A percentile compares a stretch with the other conserved stretches of the same genome.
phyloP scores from a whole-genome alignment of 768 basidiomycete species.

The Lactarius psammicola region DNA sequence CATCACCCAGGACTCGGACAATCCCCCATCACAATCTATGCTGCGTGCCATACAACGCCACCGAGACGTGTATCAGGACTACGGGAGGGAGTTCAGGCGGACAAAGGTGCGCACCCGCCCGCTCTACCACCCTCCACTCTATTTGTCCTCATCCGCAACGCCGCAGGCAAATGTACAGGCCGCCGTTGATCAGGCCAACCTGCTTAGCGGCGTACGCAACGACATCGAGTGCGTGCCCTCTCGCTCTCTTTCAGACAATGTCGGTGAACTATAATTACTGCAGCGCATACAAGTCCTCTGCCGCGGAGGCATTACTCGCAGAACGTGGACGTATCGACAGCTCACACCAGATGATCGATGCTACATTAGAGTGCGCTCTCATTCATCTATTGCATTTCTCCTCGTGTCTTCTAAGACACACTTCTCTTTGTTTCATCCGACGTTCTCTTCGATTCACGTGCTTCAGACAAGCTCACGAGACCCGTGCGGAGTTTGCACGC shows the following conservation, averaged over 20 bases:
- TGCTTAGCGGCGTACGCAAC: constrained; percentile 87
- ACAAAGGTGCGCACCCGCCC: constrained; percentile 61
- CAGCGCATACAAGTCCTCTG: constrained; percentile 89
- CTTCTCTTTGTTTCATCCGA: constrained; percentile 11
- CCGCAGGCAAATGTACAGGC: constrained; percentile 71
- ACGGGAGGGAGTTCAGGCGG: constrained; percentile 76
- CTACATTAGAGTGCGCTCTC: constrained; percentile 71
- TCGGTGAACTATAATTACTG: background rate
- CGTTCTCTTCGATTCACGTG: constrained; percentile 10
- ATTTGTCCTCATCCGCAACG: background rate
- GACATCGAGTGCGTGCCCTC: constrained; percentile 79
- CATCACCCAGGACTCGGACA: constrained; percentile 64
- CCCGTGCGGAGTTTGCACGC: constrained; percentile 84
- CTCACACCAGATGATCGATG: constrained; percentile 93
- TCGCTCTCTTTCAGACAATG: background rate
- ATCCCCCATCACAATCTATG: constrained; percentile 77
- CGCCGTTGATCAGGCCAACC: constrained; percentile 81
- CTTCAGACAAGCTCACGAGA: constrained; percentile 92
- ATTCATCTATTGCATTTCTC: background rate
- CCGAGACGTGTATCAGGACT: constrained; percentile 85
- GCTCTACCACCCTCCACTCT: background rate
- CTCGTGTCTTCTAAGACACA: background rate
- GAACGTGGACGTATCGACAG: constrained; percentile 90
- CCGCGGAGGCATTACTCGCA: constrained; percentile 80
- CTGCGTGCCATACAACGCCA: constrained; percentile 88